Conservation (phyloP, 2,329 filamentous ascomycete genomes). For the Coniochaeta ligniaria region DNA sequence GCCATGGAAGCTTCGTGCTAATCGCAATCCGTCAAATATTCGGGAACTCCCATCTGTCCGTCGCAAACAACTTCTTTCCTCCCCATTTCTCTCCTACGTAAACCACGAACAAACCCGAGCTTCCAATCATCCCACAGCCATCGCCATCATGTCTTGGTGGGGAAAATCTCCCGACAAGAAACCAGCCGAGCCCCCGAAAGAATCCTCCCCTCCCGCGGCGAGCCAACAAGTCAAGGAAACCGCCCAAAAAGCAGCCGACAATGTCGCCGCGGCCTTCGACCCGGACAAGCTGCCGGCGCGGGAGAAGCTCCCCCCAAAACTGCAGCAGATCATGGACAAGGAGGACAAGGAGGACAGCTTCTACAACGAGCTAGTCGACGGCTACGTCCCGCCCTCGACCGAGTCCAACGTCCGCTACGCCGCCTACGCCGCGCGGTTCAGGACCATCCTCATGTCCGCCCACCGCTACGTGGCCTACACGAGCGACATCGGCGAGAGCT, state of each 20-base stretch:
- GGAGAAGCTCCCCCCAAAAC: constrained; percentile 44
- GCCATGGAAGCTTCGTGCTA: background rate
- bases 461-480: constrained; percentile 98
- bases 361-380: constrained; percentile 70
- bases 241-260: constrained; percentile 5
- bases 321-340: constrained; percentile 52
- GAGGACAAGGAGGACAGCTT: constrained; percentile 61
- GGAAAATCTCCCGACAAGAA: constrained; percentile 19
- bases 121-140: constrained; percentile 10
- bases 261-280: constrained; percentile 26
- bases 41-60: background rate
- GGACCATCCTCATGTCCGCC: constrained; percentile 81
- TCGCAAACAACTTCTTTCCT: background rate
- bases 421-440: constrained; percentile 78
- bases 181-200: constrained; percentile 13
- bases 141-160: constrained; percentile 32
- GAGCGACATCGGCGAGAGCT: constrained; percentile 91
- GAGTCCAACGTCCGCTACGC: constrained; percentile 85
- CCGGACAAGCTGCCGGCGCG: constrained; percentile 38
- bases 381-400: constrained; percentile 71
- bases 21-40: background rate
- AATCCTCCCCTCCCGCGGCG: constrained; percentile 12
- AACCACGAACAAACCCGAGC: background rate
- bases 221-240: constrained; percentile 3
- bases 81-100: background rate